Conservation (phyloP, 139 green algal species). For the Chlorella sp. region DNA sequence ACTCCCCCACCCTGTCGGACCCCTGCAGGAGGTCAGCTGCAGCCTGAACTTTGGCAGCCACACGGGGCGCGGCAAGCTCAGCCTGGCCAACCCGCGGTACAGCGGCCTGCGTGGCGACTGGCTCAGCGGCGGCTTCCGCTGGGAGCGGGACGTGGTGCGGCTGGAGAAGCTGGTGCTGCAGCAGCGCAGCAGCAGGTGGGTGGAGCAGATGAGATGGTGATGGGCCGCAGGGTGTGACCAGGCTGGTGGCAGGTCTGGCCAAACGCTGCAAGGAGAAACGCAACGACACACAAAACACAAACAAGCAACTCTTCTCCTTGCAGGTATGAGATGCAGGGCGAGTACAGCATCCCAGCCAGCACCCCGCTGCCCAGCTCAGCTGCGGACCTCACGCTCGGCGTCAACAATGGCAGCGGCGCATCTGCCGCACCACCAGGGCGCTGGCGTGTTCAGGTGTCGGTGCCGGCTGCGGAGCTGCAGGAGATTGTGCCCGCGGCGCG, state of each 20-base stretch:
- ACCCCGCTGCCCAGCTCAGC: conserved; percentile 54
- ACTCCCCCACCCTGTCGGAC: background rate
- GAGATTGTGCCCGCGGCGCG: conserved; percentile 90
- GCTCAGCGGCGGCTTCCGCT: conserved; percentile 68
- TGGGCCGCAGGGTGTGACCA: too few relatives aligned
- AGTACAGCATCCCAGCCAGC: conserved; percentile 78
- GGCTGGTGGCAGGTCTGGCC: too few relatives aligned
- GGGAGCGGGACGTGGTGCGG: conserved; percentile 88
- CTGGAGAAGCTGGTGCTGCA: conserved; percentile 84
- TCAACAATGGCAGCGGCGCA: background rate
- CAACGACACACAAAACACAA: too few relatives aligned
- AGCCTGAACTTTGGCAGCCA: conserved; percentile 76
- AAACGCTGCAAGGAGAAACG: too few relatives aligned
- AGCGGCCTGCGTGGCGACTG: conserved; percentile 72
- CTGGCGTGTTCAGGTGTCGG: conserved; percentile 56
- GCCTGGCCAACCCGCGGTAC: conserved; percentile 71
- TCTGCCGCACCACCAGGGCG: conserved; percentile 16
- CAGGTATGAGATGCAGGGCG: conserved; percentile 82
- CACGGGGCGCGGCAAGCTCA: conserved; percentile 62
- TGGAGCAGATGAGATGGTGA: too few relatives aligned
- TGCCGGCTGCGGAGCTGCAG: conserved; percentile 84
- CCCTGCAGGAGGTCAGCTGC: conserved; percentile 57
- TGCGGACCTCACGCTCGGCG: conserved; percentile 37
- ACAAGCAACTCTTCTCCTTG: background rate
- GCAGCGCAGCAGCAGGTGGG: conserved; percentile 68